Percentiles rank a stretch among this genome's conserved stretches.
These are phyloP conservation scores for Boeremia exigua DNA, from an alignment of 2,329 filamentous ascomycete species.

Conservation along the genomic window DNA sequence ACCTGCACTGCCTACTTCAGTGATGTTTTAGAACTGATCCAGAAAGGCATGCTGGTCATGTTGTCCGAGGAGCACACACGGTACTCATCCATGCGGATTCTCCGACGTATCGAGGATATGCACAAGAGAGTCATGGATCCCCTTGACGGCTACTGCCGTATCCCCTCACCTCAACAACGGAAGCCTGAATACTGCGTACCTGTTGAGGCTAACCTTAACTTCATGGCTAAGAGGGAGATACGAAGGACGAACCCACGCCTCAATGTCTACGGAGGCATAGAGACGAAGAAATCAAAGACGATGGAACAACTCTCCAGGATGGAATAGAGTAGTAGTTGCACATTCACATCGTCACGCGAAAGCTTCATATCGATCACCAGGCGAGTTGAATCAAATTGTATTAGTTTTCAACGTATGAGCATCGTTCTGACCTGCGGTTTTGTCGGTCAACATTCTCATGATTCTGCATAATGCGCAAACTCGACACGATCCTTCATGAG, in stretches of 20 bases:
- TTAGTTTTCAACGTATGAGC: too few species aligned
- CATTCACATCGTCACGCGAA: too few species aligned
- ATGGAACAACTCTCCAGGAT: neutral
- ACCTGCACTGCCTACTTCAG: slow-evolving; percentile 24
- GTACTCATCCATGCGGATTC: neutral
- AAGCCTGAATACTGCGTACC: neutral
- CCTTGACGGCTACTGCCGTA: neutral
- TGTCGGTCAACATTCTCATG: neutral
- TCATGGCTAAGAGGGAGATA: neutral
- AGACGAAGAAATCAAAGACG: neutral
- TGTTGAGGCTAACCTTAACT: neutral
- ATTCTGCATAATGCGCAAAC: slow-evolving; percentile 13
- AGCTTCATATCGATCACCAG: too few species aligned
- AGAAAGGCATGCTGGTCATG: slow-evolving; percentile 22
- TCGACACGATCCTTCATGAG: slow-evolving; percentile 3
- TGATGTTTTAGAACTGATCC: slow-evolving; percentile 21
- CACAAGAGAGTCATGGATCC: neutral
- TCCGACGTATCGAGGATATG: neutral
- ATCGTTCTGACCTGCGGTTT: neutral
- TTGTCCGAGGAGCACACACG: neutral
- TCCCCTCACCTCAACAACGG: neutral
- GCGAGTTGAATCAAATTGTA: too few species aligned
- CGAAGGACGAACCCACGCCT: neutral
- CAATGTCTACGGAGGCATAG: neutral
- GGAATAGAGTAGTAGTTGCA: too few species aligned